These are phyloP conservation scores for Podila verticillata DNA, from an alignment of 192 early-diverging fungal species.

Conservation along the genomic window DNA sequence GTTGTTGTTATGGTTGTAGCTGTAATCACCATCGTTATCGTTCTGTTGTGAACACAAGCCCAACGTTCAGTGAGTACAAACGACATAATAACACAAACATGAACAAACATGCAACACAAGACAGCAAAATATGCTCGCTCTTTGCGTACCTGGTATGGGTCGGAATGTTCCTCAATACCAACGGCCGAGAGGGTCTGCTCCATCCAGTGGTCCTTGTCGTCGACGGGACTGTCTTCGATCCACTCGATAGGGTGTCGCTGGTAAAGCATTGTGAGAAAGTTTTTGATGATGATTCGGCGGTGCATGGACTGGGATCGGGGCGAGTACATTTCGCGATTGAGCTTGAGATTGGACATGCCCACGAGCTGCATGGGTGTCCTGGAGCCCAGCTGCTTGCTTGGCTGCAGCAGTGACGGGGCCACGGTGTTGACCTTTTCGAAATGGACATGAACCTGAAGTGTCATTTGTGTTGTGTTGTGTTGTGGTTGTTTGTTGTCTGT, in stretches of 20 bases:
- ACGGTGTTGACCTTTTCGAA: conserved; percentile 14
- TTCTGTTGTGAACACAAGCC: neutral
- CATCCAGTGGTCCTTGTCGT: conserved; percentile 41
- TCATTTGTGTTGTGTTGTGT: neutral
- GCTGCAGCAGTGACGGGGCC: conserved; percentile 22
- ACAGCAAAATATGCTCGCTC: neutral
- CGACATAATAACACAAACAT: no score
- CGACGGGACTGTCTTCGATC: conserved; percentile 16
- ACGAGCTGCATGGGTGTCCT: conserved; percentile 37
- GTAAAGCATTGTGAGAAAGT: conserved; percentile 40
- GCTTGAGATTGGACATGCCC: conserved; percentile 33
- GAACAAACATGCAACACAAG: neutral
- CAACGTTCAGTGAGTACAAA: neutral
- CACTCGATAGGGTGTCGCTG: conserved; percentile 35
- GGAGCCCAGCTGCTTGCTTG: conserved; percentile 16
- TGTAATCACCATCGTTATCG: neutral
- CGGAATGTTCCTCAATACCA: conserved; percentile 12
- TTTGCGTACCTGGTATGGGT: neutral
- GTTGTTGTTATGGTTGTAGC: neutral
- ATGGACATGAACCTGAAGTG: neutral
- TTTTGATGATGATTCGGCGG: conserved; percentile 38
- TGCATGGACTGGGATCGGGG: conserved; percentile 23
- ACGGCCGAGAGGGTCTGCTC: conserved; percentile 42
- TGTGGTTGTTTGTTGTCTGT: neutral
- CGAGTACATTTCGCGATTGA: conserved; percentile 36